These are phyloP conservation scores for Saitozyma podzolica DNA, from an alignment of 768 basidiomycete species.

Conservation along the genomic window DNA sequence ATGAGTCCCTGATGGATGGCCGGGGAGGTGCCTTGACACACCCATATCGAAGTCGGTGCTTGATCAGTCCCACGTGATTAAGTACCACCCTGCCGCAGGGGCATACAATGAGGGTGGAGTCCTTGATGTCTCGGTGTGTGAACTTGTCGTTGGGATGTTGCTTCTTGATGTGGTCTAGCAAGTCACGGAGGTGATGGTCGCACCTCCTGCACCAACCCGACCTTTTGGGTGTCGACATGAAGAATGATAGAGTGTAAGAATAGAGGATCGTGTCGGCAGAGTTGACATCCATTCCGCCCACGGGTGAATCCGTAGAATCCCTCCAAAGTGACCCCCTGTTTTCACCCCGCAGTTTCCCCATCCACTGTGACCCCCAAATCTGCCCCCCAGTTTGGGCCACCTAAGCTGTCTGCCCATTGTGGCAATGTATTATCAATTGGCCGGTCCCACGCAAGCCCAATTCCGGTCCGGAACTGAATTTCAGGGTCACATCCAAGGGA, in stretches of 20 bases:
- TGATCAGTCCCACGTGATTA: neutral
- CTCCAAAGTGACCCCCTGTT: too few species aligned
- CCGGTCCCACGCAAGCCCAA: too few species aligned
- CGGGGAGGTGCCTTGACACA: neutral
- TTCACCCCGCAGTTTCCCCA: too few species aligned
- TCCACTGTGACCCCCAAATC: too few species aligned
- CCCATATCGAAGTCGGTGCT: neutral
- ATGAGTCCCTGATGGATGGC: too few species aligned
- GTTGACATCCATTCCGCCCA: too few species aligned
- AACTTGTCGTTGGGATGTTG: neutral
- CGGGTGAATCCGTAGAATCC: too few species aligned
- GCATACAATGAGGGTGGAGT: neutral
- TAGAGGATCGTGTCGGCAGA: neutral
- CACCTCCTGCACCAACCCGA: neutral
- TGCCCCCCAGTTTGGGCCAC: too few species aligned
- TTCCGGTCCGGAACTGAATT: too few species aligned
- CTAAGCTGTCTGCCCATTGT: too few species aligned
- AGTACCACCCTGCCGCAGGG: conserved; percentile 1
- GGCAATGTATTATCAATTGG: too few species aligned
- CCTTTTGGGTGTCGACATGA: neutral
- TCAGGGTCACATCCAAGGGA: too few species aligned
- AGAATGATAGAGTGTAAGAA: neutral
- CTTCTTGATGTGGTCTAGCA: conserved; percentile 1
- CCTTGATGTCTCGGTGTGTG: neutral
- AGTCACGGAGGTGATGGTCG: neutral